These are phyloP conservation scores for Scedosporium apiospermum DNA, from an alignment of 2,329 filamentous ascomycete genomes.

Conservation along the genomic window DNA sequence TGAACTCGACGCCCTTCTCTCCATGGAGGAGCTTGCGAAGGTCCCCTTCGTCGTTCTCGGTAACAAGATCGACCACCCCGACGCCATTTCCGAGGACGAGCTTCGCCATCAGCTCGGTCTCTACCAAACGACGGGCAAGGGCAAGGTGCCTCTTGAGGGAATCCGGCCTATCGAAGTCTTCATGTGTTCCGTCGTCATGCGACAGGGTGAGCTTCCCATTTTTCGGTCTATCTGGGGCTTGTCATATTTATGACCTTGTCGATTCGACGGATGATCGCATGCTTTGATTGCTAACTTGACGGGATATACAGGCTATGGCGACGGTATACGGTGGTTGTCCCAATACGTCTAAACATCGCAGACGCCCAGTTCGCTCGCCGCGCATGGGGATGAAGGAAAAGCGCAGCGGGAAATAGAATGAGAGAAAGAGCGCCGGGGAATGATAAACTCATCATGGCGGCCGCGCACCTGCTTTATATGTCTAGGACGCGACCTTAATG, in stretches of 20 bases:
- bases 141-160: constrained; percentile 83
- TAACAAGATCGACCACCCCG: constrained; percentile 99
- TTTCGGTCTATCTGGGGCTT: too few species aligned
- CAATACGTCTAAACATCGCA: constrained; percentile 65
- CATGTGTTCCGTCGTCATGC: constrained; percentile 98
- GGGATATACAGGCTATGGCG: constrained; percentile 58
- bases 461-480: not conserved
- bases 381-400: not conserved
- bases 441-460: not conserved
- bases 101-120: constrained; percentile 84
- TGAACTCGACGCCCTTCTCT: constrained; percentile 88
- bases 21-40: constrained; percentile 94
- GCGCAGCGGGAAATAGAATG: not conserved
- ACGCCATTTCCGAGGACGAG: constrained; percentile 92
- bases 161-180: constrained; percentile 95
- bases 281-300: constrained; percentile 11
- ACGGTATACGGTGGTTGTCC: constrained; percentile 84
- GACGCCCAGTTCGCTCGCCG: not conserved
- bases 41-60: constrained; percentile 93
- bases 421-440: constrained; percentile 20
- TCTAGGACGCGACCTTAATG: not conserved
- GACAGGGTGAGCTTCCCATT: constrained; percentile 58
- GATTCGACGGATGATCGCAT: not conserved
- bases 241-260: not conserved
- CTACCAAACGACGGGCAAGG: constrained; percentile 95